These are phyloP conservation scores for Dovyalis caffra DNA, from an alignment of 345 rosid genomes.

Conservation along the genomic window DNA sequence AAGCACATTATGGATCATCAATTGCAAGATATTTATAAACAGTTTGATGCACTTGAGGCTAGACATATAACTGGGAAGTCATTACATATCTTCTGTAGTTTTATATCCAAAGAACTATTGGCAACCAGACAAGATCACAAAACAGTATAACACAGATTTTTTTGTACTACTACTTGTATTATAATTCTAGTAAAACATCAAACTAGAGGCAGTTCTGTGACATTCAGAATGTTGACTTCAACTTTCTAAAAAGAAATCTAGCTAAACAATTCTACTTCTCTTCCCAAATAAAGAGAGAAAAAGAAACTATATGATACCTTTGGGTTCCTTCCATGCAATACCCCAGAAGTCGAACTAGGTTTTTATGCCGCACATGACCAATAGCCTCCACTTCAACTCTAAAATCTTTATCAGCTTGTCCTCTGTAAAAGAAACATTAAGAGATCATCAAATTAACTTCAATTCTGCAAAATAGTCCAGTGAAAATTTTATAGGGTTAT, in stretches of 20 bases:
- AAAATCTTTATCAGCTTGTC: slow-evolving; percentile 96
- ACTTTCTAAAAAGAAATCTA: not conserved
- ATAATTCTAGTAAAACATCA: not conserved
- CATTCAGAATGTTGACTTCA: not conserved
- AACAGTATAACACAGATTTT: not conserved
- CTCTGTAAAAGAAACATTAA: slow-evolving; percentile 41
- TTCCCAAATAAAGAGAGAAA: slow-evolving; percentile 1
- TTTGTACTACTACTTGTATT: not conserved
- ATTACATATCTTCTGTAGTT: not conserved
- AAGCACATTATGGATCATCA: not conserved
- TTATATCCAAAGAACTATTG: not conserved
- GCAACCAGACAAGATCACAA: not conserved
- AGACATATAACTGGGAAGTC: not conserved
- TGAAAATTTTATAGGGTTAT: not conserved
- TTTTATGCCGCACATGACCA: slow-evolving; percentile 93
- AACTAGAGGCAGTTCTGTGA: not conserved
- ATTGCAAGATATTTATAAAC: not conserved
- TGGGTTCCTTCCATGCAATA: slow-evolving; percentile 98
- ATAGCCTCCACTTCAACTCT: slow-evolving; percentile 97
- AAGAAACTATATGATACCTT: slow-evolving; percentile 43
- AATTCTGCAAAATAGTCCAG: not conserved
- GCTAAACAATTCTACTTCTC: not conserved
- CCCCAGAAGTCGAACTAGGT: slow-evolving; percentile 92
- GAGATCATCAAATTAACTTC: not conserved
- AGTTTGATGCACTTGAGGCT: not conserved